phyloP scores from a whole-genome alignment of 768 basidiomycete species.

The Auricularia auricula-judae region DNA sequence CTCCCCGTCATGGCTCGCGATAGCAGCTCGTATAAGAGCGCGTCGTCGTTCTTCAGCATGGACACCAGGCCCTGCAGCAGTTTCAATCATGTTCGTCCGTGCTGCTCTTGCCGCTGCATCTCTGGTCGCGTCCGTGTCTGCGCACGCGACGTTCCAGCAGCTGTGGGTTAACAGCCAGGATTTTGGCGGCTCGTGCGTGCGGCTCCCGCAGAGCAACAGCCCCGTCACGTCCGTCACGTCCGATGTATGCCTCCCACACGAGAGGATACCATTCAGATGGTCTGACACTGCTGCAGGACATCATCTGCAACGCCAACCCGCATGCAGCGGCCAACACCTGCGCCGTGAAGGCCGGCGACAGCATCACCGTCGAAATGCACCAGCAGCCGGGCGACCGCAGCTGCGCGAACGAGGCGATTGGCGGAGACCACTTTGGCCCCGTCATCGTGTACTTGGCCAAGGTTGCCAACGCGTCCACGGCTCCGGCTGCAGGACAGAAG shows the following conservation, averaged over 20 bases:
- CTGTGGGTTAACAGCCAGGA: constrained; percentile 42
- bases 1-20: not conserved
- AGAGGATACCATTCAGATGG: not conserved
- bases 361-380: constrained; percentile 43
- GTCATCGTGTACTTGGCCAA: constrained; percentile 29
- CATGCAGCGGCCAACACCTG: constrained; percentile 27
- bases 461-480: constrained; percentile 33
- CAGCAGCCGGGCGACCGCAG: constrained; percentile 36
- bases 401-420: constrained; percentile 38
- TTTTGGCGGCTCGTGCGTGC: constrained; percentile 35
- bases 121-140: constrained; percentile 29
- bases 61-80: not conserved
- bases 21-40: not conserved
- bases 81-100: constrained; percentile 19
- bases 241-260: constrained; percentile 16
- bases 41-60: not conserved
- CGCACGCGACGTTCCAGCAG: constrained; percentile 45
- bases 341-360: constrained; percentile 34
- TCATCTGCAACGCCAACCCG: constrained; percentile 37
- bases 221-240: constrained; percentile 33
- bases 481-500: constrained; percentile 27
- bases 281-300: constrained; percentile 20
- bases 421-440: constrained; percentile 41
- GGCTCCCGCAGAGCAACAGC: constrained; percentile 33
- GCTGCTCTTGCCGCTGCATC: constrained; percentile 20